Evolutionary conservation across 2,329 filamentous ascomycete species (phyloP).

Genomic region (Botrytis squamosa): DNA sequence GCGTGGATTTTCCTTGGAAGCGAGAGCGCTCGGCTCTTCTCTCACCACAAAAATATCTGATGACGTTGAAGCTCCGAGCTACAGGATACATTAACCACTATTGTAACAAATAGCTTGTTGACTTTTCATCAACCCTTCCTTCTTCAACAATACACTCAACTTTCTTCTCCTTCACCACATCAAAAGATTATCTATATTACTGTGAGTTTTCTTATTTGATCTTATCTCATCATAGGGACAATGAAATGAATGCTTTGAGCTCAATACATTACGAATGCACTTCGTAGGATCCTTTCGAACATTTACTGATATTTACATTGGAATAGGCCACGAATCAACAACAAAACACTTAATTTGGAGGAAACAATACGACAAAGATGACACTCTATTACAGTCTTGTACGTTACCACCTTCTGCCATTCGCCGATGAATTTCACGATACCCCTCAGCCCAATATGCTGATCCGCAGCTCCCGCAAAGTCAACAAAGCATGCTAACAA

Average conservation of each 20-base stretch:
- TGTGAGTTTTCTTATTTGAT: slow-evolving; percentile 1
- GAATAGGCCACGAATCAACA: slow-evolving; percentile 31
- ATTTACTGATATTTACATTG: slow-evolving; percentile 14
- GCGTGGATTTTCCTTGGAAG: slow-evolving; percentile 22
- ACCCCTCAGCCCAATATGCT: background rate
- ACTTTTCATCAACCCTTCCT: slow-evolving; percentile 10
- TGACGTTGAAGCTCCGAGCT: slow-evolving; percentile 28
- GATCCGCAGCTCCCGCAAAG: background rate
- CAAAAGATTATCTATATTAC: background rate
- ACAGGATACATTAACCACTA: slow-evolving; percentile 17
- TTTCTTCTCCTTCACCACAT: background rate
- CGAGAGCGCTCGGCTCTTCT: slow-evolving; percentile 9
- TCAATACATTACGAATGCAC: background rate
- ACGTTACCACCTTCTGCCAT: slow-evolving; percentile 33
- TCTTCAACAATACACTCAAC: background rate
- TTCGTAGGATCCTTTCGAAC: background rate
- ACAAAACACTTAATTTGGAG: slow-evolving; percentile 22
- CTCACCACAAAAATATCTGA: slow-evolving; percentile 16
- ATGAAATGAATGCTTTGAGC: background rate
- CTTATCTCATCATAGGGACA: background rate
- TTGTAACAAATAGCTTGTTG: slow-evolving; percentile 11
- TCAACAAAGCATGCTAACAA: slow-evolving; percentile 26
- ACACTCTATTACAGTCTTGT: slow-evolving; percentile 53
- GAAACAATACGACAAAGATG: slow-evolving; percentile 41
- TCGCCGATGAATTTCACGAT: background rate